Evolutionary conservation across 192 early-diverging fungal genomes (phyloP), one percentile per base, ranked within the genome.

Genomic region (Rhizoclosmatium globosum): DNA sequence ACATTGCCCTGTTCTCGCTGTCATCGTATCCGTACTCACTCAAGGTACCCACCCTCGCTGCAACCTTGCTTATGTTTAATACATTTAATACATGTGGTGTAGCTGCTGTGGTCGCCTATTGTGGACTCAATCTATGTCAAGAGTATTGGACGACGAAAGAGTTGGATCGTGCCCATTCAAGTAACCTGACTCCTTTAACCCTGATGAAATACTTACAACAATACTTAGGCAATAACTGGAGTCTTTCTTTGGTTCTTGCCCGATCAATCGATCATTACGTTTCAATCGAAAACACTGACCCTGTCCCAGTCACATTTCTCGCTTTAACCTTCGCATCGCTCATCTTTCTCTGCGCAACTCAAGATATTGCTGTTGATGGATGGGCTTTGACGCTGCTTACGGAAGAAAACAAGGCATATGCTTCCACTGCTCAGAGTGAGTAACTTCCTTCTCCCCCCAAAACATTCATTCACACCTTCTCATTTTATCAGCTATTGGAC

Each of bases 91-190:
- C 42, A 11, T 13, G 21, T 38, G 23, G 7, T 45, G 21, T 61
- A 82, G 87, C 91, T 99, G 41, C 86, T 99, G 48, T 99, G 97
- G 97, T 98, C 96, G 15, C 97, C 97, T 3, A 93, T 99, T 56
- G 96, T 99, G 3, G 98, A 99, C 80, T 93, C 95, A 2, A 79
- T 94, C 68, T 99, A 93, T 75, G 90, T 89, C 69, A 91, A 92
- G 61, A 84, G 82, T 44, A 79, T 99, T 73, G 98, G 98, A 21
- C 89, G 97, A 15, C 84, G 98, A 80, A 99, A 99, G 83, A 94
- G 93, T 62, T 99, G 98, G 98, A 98, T 99, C 57, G 90, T 98
- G n/a, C 98, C 98, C 23, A 98, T 99, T 74, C 98, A 99, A 83
- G 66, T 68, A 19, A 68, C 47, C 31, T 11, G 15, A 9, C 21